Conservation (phyloP, 2,329 filamentous ascomycete genomes). For the Boeremia exigua region DNA sequence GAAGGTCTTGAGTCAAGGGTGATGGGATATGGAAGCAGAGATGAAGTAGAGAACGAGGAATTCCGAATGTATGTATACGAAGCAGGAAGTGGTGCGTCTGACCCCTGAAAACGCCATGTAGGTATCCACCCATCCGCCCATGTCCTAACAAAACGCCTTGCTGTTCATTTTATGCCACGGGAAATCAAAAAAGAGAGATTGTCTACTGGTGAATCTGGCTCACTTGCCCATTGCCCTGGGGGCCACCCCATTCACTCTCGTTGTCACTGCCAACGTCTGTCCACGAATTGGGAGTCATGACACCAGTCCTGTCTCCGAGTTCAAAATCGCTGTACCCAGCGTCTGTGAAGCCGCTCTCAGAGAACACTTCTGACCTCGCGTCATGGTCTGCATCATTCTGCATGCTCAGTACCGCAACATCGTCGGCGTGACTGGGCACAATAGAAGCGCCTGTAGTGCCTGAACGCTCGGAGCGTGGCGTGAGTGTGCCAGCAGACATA, state of each 20-base stretch:
- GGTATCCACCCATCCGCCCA: neutral
- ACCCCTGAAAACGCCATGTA: neutral
- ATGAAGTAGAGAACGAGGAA: neutral
- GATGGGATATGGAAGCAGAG: neutral
- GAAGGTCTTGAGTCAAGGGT: neutral
- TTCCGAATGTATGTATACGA: neutral
- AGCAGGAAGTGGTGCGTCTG: neutral
- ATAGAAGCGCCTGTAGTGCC: conserved; percentile 38
- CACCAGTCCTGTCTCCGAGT: conserved; percentile 31
- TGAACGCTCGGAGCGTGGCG: conserved; percentile 47
- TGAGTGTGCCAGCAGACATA: conserved; percentile 46
- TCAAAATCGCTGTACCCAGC: conserved; percentile 43
- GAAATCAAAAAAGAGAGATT: neutral
- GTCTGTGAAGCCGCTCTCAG: conserved; percentile 45
- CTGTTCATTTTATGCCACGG: neutral
- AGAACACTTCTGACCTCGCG: conserved; percentile 42
- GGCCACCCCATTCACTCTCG: conserved; percentile 47
- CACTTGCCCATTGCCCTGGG: conserved; percentile 31
- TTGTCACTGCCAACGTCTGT: conserved; percentile 50
- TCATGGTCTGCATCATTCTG: conserved; percentile 44
- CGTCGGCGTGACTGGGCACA: conserved; percentile 39
- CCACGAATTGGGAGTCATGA: conserved; percentile 49
- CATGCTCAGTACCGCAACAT: conserved; percentile 45
- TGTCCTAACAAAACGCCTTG: conserved; percentile 5
- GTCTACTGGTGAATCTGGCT: conserved; percentile 38